Evolutionary conservation across 2,329 filamentous ascomycete species (phyloP), one percentile per base, ranked within the genome.

Genomic region (Fusarium chaquense): DNA sequence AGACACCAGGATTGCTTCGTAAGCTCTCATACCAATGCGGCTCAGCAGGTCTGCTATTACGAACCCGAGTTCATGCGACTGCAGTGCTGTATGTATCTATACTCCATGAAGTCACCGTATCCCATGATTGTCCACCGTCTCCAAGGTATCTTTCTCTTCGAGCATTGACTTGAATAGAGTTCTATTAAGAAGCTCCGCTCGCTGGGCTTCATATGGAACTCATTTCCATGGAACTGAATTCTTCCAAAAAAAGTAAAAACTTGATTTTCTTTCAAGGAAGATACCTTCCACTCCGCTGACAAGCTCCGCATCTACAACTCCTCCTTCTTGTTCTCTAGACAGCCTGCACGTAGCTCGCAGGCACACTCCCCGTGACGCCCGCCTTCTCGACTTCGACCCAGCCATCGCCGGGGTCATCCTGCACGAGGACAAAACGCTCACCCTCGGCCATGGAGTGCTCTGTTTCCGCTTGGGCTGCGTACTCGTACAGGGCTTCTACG

Each of bases 311-410:
- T 12, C 30, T 55, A 47, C 69, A 71, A 30, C 35, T 46, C 54
- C 32, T 47, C 57, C 35, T 50, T 40, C 55, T 49, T 33, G 58
- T 67, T 63, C 45, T 74, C 80, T 83, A 91, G 52, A 93, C 88
- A 75, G 91, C 87, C 80, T 94, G 91, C 63, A 98, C 88, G 83
- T 98, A 99, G 79, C 93, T 97, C 38, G 94, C 94, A 46, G 96
- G 96, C 56, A 99, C 96, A 78, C 94, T 97, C 77, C 90, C 94
- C 50, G 90, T 93, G 41, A 90, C 84, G 2, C 94, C 94, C 20
- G 93, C 94, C 80, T 93, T 94, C 83, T 98, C 96, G 20, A 99
- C 96, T 82, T 98, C 96, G 30, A 91, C 93, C 96, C 96, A 99
- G 1, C 96, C 96, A 82, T 98, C 96, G 2, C 96, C 96, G 0